Evolutionary conservation across 2,329 filamentous ascomycete genomes (phyloP).

Genomic region (Biscogniauxia sp.): DNA sequence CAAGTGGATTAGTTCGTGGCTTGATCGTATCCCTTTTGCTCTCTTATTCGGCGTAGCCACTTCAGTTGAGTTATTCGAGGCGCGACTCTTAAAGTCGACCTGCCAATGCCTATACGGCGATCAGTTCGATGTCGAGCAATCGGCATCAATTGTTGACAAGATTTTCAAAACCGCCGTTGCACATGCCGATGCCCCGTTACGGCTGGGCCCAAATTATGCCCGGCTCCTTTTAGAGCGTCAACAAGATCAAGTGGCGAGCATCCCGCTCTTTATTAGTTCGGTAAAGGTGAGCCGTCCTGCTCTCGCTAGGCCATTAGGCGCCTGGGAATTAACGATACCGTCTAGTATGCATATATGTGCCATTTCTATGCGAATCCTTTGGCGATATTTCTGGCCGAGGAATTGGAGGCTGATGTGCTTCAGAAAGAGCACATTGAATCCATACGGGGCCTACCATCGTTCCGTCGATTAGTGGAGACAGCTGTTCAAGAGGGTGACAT

Average conservation of each 20-base stretch:
- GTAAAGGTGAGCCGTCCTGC: conserved; percentile 54
- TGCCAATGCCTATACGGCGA: conserved; percentile 66
- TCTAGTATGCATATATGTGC: conserved; percentile 78
- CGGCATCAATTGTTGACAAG: conserved; percentile 67
- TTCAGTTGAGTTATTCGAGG: conserved; percentile 75
- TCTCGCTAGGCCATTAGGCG: neutral
- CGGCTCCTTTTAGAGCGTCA: conserved; percentile 67
- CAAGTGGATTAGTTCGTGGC: conserved; percentile 54
- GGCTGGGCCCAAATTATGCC: conserved; percentile 63
- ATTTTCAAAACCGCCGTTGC: conserved; percentile 67
- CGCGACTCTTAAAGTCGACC: conserved; percentile 67
- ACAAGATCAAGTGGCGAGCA: conserved; percentile 72
- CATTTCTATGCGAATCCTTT: conserved; percentile 79
- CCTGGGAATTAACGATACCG: conserved; percentile 21
- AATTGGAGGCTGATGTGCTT: conserved; percentile 37
- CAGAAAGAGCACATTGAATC: conserved; percentile 64
- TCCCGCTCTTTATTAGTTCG: conserved; percentile 68
- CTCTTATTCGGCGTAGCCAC: conserved; percentile 79
- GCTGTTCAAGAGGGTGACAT: conserved; percentile 43
- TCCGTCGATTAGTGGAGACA: conserved; percentile 53
- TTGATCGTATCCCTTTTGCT: conserved; percentile 72
- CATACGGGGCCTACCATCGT: conserved; percentile 67
- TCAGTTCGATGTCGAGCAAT: conserved; percentile 76
- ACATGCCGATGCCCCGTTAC: conserved; percentile 52
- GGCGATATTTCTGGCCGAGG: conserved; percentile 56